Evolutionary conservation across 2,329 filamentous ascomycete species (phyloP).

Genomic region (Fusarium sp.): DNA sequence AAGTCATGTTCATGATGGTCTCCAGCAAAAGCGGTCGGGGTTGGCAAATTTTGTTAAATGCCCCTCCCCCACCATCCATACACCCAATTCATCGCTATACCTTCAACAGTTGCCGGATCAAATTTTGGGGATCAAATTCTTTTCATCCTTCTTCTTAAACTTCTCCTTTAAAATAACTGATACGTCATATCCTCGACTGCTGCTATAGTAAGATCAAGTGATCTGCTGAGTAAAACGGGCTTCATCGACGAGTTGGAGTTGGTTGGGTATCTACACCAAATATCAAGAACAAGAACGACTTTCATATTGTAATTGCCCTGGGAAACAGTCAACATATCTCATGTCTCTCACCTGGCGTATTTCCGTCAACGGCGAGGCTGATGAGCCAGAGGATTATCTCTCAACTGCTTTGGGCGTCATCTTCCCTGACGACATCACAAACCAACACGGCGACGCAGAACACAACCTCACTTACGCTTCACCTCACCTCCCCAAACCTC

Average conservation of each 20-base stretch:
- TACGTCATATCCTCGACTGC: neutral
- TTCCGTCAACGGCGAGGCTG: slow-evolving; percentile 45
- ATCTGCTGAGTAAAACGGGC: neutral
- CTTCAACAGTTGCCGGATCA: neutral
- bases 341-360: slow-evolving; percentile 63
- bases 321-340: slow-evolving; percentile 1
- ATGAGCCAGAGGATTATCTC: slow-evolving; percentile 72
- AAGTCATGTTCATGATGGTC: neutral
- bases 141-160: neutral
- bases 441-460: slow-evolving; percentile 75
- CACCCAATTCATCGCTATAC: neutral
- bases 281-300: neutral
- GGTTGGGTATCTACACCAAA: slow-evolving; percentile 18
- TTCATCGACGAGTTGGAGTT: neutral
- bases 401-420: slow-evolving; percentile 71
- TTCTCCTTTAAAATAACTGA: too few species aligned
- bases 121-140: neutral
- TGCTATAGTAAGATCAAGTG: slow-evolving; percentile 17
- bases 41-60: slow-evolving; percentile 33
- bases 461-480: slow-evolving; percentile 72
- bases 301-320: neutral
- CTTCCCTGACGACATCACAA: slow-evolving; percentile 77
- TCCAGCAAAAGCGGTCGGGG: slow-evolving; percentile 35
- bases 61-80: slow-evolving; percentile 29
- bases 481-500: slow-evolving; percentile 62